Conservation (phyloP, 148 eudicot species). For the Dianthus caryophyllus region DNA sequence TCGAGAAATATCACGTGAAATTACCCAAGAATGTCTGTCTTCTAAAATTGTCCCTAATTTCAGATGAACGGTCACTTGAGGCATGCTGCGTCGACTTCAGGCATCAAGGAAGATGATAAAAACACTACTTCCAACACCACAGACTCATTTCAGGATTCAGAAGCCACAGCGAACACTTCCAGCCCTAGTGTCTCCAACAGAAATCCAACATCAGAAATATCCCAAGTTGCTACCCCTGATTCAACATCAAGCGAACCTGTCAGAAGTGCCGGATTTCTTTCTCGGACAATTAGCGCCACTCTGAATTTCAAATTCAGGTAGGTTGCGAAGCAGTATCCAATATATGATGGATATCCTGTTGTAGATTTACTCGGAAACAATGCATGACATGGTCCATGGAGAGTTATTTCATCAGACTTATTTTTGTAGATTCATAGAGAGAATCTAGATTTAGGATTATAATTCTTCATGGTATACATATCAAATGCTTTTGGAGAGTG, state of each 20-base stretch:
- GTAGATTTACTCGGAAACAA: neutral
- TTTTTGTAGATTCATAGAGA: constrained; percentile 26
- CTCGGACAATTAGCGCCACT: constrained; percentile 53
- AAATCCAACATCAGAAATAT: constrained; percentile 25
- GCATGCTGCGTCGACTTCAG: constrained; percentile 35
- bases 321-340: neutral
- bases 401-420: constrained; percentile 4
- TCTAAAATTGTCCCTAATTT: constrained; percentile 7
- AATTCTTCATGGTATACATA: constrained; percentile 17
- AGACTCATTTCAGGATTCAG: constrained; percentile 41
- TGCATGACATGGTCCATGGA: neutral
- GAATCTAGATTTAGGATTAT: constrained; percentile 20
- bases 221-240: constrained; percentile 26
- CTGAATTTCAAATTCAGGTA: constrained; percentile 43
- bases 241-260: constrained; percentile 33
- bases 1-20: neutral
- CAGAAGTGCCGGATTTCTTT: constrained; percentile 39
- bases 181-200: constrained; percentile 33
- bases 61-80: constrained; percentile 32
- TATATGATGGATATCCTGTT: neutral
- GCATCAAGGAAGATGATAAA: constrained; percentile 39
- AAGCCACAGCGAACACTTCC: constrained; percentile 21
- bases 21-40: neutral
- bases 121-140: neutral
- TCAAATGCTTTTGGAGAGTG: constrained; percentile 1